Base-by-base conservation (phyloP, 345 rosid species). In the Lepidium sativum region DNA sequence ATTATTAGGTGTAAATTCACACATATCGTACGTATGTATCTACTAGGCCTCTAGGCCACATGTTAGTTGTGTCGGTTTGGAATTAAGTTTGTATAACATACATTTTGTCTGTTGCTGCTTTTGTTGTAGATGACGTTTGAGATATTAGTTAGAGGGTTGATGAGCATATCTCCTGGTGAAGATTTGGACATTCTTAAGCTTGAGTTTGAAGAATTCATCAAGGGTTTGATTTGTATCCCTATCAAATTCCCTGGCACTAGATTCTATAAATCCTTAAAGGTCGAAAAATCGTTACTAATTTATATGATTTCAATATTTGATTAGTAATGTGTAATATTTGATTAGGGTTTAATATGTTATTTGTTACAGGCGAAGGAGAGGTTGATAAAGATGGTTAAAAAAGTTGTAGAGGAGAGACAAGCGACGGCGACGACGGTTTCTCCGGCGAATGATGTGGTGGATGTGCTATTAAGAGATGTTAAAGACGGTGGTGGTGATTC, bases 191-290 rank as follows among this genome's bases (percentile, higher is more conserved):
- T 67, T 42, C 59, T 92, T 8, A 83, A 84, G 55, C 77, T 63
- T 47, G 96, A 92, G 58, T 92, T 92, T 39, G 84, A 84, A 74
- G 96, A 89, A 56, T 87, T 86, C 60, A 81, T 92, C 76, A 92
- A 89, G 80, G 98, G 94, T 5, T 78, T 92, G 60, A 92, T 92
- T 60, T 92, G 96, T 71, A 75, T 92, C 40, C 98, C 98, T 2
- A 77, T 92, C 80, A 89, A 84, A 66, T 66, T 92, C 67, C 98
- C 98, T 1, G 97, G 98, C 42, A 87, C 96, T 11, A 83, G 88
- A 65, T 81, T 92, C 0, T 82, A 83, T 49, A 92, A 83, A 77
- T 92, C 98, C 32, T 61, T 92, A 18, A 89, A 89, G 97, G 98
- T 89, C 47, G 56, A 35, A 6, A 10, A 21, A 35, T 6, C n/a